These are phyloP conservation scores for Pythium aristosporum DNA, from an alignment of 352 stramenopile species.

Conservation along the genomic window DNA sequence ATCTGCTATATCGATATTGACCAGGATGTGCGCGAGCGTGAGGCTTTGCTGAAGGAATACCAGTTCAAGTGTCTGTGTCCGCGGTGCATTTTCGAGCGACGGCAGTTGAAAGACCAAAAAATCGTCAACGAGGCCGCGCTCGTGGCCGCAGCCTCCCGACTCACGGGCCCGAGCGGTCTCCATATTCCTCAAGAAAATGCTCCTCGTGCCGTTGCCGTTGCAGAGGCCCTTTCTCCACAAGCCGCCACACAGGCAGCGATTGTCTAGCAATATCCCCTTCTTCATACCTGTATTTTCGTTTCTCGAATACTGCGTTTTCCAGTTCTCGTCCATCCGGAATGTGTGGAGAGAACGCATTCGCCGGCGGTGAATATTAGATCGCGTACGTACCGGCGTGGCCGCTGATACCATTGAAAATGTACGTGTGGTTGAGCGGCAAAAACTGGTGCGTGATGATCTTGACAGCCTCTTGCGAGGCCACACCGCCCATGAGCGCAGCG, in stretches of 20 bases:
- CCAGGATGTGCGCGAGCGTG: conserved; percentile 64
- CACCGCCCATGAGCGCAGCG: conserved; percentile 93
- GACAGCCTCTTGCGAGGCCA: conserved; percentile 96
- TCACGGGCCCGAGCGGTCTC: conserved; percentile 1
- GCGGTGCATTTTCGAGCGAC: conserved; percentile 50
- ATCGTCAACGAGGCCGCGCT: conserved; percentile 1
- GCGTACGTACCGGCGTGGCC: conserved; percentile 66
- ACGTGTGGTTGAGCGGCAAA: conserved; percentile 96
- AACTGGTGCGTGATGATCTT: conserved; percentile 99
- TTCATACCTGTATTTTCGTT: conserved; percentile 6
- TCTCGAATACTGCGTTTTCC: not conserved
- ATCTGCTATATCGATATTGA: conserved; percentile 95
- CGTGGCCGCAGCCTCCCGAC: not conserved
- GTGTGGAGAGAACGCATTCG: too few species aligned
- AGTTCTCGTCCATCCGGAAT: not conserved
- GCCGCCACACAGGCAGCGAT: not conserved
- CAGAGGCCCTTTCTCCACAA: not conserved
- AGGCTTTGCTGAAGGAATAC: conserved; percentile 71
- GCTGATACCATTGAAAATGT: conserved; percentile 97
- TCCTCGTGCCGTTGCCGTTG: not conserved
- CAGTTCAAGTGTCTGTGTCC: conserved; percentile 77
- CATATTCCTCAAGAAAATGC: conserved; percentile 4
- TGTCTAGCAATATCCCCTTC: not conserved
- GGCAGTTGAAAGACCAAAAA: conserved; percentile 19
- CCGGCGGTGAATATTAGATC: conserved; percentile 39